phyloP scores from a whole-genome alignment of 2,329 filamentous ascomycete species.

The Botryotinia convoluta region DNA sequence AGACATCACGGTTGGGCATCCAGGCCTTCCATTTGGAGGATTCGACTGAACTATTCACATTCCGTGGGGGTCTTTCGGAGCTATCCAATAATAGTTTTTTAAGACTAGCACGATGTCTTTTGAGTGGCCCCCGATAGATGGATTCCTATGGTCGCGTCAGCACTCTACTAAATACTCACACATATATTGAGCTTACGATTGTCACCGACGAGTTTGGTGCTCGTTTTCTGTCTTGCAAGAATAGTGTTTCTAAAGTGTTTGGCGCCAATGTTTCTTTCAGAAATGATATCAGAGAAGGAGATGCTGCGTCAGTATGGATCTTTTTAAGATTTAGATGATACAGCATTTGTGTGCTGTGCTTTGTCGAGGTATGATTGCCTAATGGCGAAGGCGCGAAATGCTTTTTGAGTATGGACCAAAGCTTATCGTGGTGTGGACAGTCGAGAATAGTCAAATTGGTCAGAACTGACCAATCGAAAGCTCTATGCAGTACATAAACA shows the following conservation, averaged over 20 bases:
- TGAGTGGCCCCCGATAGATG: slow-evolving; percentile 68
- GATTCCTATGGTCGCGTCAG: slow-evolving; percentile 45
- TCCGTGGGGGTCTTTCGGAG: slow-evolving; percentile 51
- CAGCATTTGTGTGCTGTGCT: slow-evolving; percentile 43
- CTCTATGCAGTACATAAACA: slow-evolving; percentile 64
- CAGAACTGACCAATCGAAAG: slow-evolving; percentile 71
- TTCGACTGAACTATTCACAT: slow-evolving; percentile 39
- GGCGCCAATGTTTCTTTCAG: slow-evolving; percentile 75
- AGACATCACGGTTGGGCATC: slow-evolving; percentile 66
- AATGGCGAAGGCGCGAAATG: slow-evolving; percentile 51
- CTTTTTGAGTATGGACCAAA: slow-evolving; percentile 71
- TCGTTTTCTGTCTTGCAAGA: slow-evolving; percentile 64
- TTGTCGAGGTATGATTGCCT: slow-evolving; percentile 32
- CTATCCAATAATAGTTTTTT: slow-evolving; percentile 74
- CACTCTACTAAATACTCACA: slow-evolving; percentile 15
- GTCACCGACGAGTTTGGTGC: slow-evolving; percentile 54
- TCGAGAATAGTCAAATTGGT: slow-evolving; percentile 71
- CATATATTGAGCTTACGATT: slow-evolving; percentile 42
- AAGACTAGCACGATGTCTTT: slow-evolving; percentile 68
- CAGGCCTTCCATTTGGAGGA: slow-evolving; percentile 62
- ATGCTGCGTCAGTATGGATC: slow-evolving; percentile 72
- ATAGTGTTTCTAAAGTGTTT: slow-evolving; percentile 75
- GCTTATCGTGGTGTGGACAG: slow-evolving; percentile 68
- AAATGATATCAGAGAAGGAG: slow-evolving; percentile 66
- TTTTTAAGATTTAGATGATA: slow-evolving; percentile 67